phyloP scores from a whole-genome alignment of 2,329 filamentous ascomycete genomes.

The Ophiostoma tasmaniense region DNA sequence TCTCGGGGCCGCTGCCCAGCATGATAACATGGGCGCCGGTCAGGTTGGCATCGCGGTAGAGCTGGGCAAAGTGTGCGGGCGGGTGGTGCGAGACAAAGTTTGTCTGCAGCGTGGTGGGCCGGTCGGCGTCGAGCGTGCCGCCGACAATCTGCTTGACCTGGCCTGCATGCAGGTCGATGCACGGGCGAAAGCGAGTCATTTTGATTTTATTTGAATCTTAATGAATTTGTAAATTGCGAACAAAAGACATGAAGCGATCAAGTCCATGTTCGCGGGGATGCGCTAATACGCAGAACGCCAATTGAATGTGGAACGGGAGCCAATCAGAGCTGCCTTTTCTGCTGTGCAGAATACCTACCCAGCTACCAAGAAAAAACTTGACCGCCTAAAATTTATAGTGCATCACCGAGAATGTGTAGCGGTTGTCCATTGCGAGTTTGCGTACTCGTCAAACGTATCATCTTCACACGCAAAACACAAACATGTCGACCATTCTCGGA shows the following conservation, averaged over 20 bases:
- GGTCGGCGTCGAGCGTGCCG: constrained; percentile 67
- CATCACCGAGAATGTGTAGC: neutral
- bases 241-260: neutral
- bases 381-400: constrained; percentile 12
- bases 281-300: neutral
- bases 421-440: too few species aligned
- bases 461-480: neutral
- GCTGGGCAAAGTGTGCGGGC: constrained; percentile 66
- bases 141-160: constrained; percentile 98
- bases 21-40: constrained; percentile 90
- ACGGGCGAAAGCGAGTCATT: constrained; percentile 88
- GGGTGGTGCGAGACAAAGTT: constrained; percentile 87
- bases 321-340: neutral
- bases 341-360: neutral
- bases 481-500: constrained; percentile 39
- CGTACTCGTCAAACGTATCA: too few species aligned
- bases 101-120: constrained; percentile 61
- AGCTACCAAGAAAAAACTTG: neutral
- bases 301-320: neutral
- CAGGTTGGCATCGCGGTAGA: constrained; percentile 70
- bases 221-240: neutral
- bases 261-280: neutral
- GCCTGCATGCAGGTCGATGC: constrained; percentile 95
- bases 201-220: neutral
- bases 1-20: constrained; percentile 67